Percentiles rank a stretch among this genome's conserved stretches.
Conservation (phyloP, 2,329 filamentous ascomycete species). For the Sarocladium strictum region DNA sequence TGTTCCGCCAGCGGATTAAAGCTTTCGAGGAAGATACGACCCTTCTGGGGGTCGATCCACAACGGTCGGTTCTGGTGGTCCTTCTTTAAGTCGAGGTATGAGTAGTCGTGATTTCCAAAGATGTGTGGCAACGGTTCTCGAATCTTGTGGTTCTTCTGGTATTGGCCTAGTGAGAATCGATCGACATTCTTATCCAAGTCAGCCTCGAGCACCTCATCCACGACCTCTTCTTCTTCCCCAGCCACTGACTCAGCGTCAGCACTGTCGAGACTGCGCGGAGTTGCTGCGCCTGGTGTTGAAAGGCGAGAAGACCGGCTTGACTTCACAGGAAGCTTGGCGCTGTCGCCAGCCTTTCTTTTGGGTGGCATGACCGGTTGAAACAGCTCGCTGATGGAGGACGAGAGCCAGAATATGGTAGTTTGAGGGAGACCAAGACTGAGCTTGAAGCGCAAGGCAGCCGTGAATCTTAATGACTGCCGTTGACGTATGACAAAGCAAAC, state of each 20-base stretch:
- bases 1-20: constrained; percentile 83
- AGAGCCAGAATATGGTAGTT: constrained; percentile 9
- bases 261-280: constrained; percentile 52
- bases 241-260: constrained; percentile 35
- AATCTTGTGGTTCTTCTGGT: constrained; percentile 39
- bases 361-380: constrained; percentile 48
- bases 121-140: constrained; percentile 41
- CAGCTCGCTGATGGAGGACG: constrained; percentile 10
- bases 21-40: constrained; percentile 86
- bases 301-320: constrained; percentile 49
- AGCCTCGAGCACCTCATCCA: constrained; percentile 46
- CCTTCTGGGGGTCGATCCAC: constrained; percentile 86
- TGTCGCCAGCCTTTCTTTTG: constrained; percentile 60
- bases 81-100: constrained; percentile 73
- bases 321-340: constrained; percentile 44
- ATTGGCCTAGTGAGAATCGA: constrained; percentile 49
- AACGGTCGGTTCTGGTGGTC: constrained; percentile 87
- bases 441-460: neutral
- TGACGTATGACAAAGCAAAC: constrained; percentile 6
- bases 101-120: constrained; percentile 62
- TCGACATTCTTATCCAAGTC: constrained; percentile 54
- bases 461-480: neutral
- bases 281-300: constrained; percentile 56
- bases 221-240: constrained; percentile 41
- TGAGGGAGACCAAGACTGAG: constrained; percentile 4